Evolutionary conservation across 1,284 basidiomycete genomes (phyloP).

Genomic region (Tilletiopsis washingtonensis): DNA sequence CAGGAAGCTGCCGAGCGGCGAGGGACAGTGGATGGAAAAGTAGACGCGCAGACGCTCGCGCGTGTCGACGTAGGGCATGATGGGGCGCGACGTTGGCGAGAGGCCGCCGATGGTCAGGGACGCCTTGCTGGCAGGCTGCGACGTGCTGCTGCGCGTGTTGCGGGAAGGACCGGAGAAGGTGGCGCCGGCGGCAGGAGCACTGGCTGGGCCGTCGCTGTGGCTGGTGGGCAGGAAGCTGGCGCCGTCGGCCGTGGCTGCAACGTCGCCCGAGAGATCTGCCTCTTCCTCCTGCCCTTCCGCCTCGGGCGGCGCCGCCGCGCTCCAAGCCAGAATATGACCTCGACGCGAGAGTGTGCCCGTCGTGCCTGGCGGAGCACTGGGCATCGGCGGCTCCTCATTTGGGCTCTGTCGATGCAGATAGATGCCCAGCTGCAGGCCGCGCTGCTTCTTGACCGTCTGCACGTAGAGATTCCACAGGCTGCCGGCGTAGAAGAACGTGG

Average conservation of each 20-base stretch:
- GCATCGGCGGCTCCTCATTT: slow-evolving; percentile 54
- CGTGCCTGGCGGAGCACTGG: slow-evolving; percentile 44
- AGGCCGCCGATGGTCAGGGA: no score
- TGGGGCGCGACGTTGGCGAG: no score
- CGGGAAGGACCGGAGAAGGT: no score
- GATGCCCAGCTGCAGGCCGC: slow-evolving; percentile 69
- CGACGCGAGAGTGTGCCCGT: neutral
- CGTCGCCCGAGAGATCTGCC: no score
- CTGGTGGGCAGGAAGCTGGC: no score
- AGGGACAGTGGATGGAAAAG: slow-evolving; percentile 75
- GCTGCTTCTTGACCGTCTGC: slow-evolving; percentile 68
- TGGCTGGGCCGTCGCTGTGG: no score
- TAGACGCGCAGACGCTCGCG: slow-evolving; percentile 54
- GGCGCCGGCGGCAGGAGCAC: no score
- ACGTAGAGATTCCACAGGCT: slow-evolving; percentile 80
- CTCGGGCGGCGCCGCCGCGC: neutral
- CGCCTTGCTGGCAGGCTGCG: no score
- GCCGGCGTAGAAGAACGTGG: slow-evolving; percentile 53
- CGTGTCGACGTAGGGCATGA: slow-evolving; percentile 48
- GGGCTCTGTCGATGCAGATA: slow-evolving; percentile 79
- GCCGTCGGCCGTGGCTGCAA: no score
- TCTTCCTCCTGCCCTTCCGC: no score
- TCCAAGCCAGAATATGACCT: no score
- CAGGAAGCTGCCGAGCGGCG: slow-evolving; percentile 68
- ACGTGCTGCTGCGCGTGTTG: no score